Conservation (phyloP, 176 grass and related monocot genomes). For the Ampelocalamus luodianensis region DNA sequence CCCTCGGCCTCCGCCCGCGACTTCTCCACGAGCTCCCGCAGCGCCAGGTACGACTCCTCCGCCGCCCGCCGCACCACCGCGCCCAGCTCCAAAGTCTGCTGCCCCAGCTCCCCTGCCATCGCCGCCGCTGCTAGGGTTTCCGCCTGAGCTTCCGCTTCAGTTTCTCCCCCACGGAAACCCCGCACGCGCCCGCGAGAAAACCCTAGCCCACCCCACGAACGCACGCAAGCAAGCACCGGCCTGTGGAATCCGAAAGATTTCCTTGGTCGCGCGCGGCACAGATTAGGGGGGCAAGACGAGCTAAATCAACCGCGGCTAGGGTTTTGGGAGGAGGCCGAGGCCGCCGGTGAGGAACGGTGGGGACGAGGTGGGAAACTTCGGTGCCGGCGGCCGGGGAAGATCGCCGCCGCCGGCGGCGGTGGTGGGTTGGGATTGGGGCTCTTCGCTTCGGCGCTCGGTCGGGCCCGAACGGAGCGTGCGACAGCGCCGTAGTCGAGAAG, state of each 20-base stretch:
- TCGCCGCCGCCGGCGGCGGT: constrained; percentile 39
- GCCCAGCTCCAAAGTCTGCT: constrained; percentile 90
- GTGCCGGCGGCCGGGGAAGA: neutral
- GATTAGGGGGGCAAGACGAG: neutral
- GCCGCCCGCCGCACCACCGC: constrained; percentile 77
- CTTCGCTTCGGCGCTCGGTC: constrained; percentile 41
- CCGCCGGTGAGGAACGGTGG: too few species aligned
- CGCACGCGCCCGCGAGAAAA: neutral
- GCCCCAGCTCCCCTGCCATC: constrained; percentile 78
- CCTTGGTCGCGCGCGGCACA: neutral
- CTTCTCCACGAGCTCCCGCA: constrained; percentile 92
- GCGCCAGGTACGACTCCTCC: constrained; percentile 90
- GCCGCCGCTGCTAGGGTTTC: constrained; percentile 57
- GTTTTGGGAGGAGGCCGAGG: constrained; percentile 9
- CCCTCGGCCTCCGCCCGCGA: constrained; percentile 66
- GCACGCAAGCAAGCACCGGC: neutral
- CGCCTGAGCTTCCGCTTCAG: neutral
- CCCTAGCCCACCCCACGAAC: neutral
- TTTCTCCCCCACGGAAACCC: neutral
- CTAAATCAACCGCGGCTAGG: neutral
- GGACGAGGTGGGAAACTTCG: neutral
- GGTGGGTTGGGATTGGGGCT: constrained; percentile 12
- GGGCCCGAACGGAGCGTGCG: neutral
- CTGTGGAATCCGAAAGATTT: neutral
- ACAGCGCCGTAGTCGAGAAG: constrained; percentile 27